Evolutionary conservation across 768 basidiomycete species (phyloP).

Genomic region (Auriscalpium vulgare): DNA sequence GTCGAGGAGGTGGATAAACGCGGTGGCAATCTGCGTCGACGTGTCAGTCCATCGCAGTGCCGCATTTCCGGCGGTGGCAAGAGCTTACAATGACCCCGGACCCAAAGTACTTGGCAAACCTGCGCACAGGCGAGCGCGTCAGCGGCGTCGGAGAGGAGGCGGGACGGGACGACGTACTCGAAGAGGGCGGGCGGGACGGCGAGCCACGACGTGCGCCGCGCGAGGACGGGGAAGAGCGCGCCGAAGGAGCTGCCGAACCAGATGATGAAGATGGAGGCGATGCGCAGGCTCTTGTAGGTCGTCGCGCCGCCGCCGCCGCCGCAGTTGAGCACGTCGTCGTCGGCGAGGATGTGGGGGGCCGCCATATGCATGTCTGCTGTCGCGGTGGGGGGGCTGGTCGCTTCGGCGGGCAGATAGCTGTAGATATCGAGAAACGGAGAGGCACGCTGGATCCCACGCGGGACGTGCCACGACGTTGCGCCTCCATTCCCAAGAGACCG

Average conservation of each 20-base stretch:
- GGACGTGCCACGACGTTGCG: too few relatives aligned
- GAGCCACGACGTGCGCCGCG: slow-evolving; percentile 42
- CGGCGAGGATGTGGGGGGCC: neutral
- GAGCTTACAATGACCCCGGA: slow-evolving; percentile 7
- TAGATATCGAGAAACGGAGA: too few relatives aligned
- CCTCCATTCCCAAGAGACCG: too few relatives aligned
- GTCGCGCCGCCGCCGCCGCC: slow-evolving; percentile 46
- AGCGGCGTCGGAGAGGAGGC: neutral
- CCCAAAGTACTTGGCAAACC: slow-evolving; percentile 12
- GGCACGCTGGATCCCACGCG: too few relatives aligned
- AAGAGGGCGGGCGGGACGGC: slow-evolving; percentile 54
- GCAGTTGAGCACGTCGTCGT: slow-evolving; percentile 26
- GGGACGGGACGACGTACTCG: slow-evolving; percentile 42
- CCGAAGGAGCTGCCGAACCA: slow-evolving; percentile 50
- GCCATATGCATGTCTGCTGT: too few relatives aligned
- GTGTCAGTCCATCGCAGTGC: neutral
- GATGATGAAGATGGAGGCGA: slow-evolving; percentile 72
- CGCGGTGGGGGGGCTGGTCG: neutral
- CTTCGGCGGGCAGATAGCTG: too few relatives aligned
- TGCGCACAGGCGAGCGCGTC: neutral
- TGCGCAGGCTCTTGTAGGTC: slow-evolving; percentile 43
- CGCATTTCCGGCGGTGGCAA: neutral
- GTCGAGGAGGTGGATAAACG: slow-evolving; percentile 76
- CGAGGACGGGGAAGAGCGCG: slow-evolving; percentile 65
- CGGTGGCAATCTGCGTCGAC: slow-evolving; percentile 66